phyloP scores from a whole-genome alignment of 2,329 filamentous ascomycete genomes.

The Huntiella decipiens region DNA sequence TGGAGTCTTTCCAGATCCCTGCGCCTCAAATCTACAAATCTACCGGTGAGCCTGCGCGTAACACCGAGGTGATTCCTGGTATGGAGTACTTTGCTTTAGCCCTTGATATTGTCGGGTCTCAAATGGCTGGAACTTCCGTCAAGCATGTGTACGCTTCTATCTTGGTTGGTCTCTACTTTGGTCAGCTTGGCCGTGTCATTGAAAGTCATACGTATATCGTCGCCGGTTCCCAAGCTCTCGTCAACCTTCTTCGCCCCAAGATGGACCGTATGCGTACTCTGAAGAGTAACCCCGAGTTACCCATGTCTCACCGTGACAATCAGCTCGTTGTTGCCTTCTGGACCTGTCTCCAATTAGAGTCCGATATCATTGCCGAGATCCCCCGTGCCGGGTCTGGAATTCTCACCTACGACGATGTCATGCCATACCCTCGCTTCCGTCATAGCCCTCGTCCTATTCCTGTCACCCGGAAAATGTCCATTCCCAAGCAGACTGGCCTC shows the following conservation, averaged over 20 bases:
- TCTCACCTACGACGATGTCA: conserved; percentile 40
- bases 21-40: too few species aligned
- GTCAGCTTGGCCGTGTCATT: conserved; percentile 68
- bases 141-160: conserved; percentile 72
- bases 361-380: conserved; percentile 82
- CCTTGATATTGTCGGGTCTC: conserved; percentile 67
- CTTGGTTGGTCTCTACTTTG: conserved; percentile 72
- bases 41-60: conserved; percentile 19
- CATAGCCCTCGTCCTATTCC: neutral
- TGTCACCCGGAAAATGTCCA: too few species aligned
- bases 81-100: conserved; percentile 79
- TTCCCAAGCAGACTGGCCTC: conserved; percentile 13
- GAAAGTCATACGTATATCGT: conserved; percentile 56
- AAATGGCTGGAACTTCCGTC: conserved; percentile 59
- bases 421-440: conserved; percentile 44
- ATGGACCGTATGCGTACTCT: conserved; percentile 27
- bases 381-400: conserved; percentile 41
- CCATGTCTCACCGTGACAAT: conserved; percentile 30
- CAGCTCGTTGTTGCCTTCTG: conserved; percentile 64
- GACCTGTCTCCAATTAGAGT: conserved; percentile 87
- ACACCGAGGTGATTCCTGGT: conserved; percentile 74
- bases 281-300: conserved; percentile 20
- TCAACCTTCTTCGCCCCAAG: conserved; percentile 59
- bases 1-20: too few species aligned
- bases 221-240: conserved; percentile 36